A percentile compares a stretch with the other conserved stretches of the same genome.
phyloP scores from a whole-genome alignment of 108 stramenopile species.

The Stephanodiscus triporus region DNA sequence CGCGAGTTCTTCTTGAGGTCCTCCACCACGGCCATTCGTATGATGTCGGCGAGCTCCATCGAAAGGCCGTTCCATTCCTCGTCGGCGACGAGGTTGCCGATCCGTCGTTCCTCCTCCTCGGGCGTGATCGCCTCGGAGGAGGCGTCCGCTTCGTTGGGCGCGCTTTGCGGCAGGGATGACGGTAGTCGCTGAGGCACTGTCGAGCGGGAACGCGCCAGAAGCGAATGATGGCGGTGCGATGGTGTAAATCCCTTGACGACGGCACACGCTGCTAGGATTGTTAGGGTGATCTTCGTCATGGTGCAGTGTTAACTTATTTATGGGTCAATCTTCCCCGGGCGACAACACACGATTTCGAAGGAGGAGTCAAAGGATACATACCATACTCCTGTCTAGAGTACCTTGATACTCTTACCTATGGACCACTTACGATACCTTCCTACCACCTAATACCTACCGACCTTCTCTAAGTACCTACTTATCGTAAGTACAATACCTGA shows the following conservation, averaged over 20 bases:
- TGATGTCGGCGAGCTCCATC: constrained; percentile 82
- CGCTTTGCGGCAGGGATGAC: constrained; percentile 14
- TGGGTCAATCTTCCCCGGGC: no score
- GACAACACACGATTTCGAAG: no score
- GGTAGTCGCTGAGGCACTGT: not conserved
- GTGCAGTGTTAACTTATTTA: no score
- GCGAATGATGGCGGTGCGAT: not conserved
- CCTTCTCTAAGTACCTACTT: no score
- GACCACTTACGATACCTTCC: no score
- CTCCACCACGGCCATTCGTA: constrained; percentile 74
- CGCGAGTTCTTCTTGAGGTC: constrained; percentile 81
- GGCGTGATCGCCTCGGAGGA: constrained; percentile 15
- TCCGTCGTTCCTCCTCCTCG: constrained; percentile 56
- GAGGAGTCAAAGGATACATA: no score
- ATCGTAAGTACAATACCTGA: no score
- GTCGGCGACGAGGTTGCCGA: constrained; percentile 82
- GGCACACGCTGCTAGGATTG: constrained; percentile 9
- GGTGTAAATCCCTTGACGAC: constrained; percentile 16
- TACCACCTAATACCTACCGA: no score
- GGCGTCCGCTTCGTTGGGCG: not conserved
- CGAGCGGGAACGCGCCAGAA: no score
- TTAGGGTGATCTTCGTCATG: constrained; percentile 12
- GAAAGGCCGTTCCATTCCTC: constrained; percentile 81
- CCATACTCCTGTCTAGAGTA: no score
- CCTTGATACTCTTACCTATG: no score